Percentiles rank a stretch among this genome's conserved stretches.
These are phyloP conservation scores for Albatrellus sp. DNA, from an alignment of 1,284 basidiomycete genomes.

Conservation along the genomic window DNA sequence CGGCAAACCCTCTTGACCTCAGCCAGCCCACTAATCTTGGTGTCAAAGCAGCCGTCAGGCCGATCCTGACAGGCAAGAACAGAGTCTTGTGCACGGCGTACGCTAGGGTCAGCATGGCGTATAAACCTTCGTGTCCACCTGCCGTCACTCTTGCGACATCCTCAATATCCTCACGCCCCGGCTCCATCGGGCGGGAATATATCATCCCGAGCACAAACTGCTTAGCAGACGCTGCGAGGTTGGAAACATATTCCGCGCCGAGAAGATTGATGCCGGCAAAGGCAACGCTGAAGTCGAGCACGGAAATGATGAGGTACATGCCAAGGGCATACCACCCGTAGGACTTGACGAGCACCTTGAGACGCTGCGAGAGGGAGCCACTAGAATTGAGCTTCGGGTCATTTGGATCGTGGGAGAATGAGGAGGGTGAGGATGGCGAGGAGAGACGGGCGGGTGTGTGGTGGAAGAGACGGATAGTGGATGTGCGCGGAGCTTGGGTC, in stretches of 20 bases:
- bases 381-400: slow-evolving; percentile 8
- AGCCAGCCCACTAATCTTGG: slow-evolving; percentile 79
- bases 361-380: slow-evolving; percentile 51
- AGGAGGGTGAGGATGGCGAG: slow-evolving; percentile 16
- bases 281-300: slow-evolving; percentile 66
- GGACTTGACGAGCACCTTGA: slow-evolving; percentile 80
- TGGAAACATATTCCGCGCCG: slow-evolving; percentile 83
- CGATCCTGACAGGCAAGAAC: slow-evolving; percentile 83
- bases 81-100: slow-evolving; percentile 95
- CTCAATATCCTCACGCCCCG: slow-evolving; percentile 49
- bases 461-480: slow-evolving; percentile 33
- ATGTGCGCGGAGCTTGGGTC: slow-evolving; percentile 16
- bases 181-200: slow-evolving; percentile 40
- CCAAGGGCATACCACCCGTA: slow-evolving; percentile 92
- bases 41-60: slow-evolving; percentile 80
- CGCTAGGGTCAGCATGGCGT: slow-evolving; percentile 86
- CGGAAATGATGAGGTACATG: slow-evolving; percentile 65
- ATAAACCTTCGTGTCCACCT: slow-evolving; percentile 57
- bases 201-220: slow-evolving; percentile 30
- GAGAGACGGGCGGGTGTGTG: slow-evolving; percentile 33
- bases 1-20: slow-evolving; percentile 62
- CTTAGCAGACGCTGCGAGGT: slow-evolving; percentile 50
- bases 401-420: slow-evolving; percentile 13
- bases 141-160: slow-evolving; percentile 12
- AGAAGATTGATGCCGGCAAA: slow-evolving; percentile 80